Conservation (phyloP, 1,139 yeast species). For the Protomyces lactucae-debilis region DNA sequence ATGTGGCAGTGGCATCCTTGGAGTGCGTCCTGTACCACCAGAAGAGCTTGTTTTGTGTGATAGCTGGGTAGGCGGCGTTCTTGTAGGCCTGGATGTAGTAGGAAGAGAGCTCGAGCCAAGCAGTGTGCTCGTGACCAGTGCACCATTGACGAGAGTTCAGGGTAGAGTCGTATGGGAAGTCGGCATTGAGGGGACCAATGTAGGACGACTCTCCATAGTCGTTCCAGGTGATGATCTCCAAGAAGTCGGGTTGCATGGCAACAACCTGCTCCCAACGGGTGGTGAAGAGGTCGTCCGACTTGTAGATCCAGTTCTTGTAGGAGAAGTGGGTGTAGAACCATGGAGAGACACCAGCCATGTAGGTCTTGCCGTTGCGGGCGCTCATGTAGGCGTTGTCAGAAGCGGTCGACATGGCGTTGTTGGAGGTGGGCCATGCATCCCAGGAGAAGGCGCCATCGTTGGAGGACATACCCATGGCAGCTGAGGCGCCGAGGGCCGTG, state of each 20-base stretch:
- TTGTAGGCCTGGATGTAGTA: constrained; percentile 28
- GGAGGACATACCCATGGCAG: constrained; percentile 24
- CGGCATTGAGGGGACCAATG: constrained; percentile 28
- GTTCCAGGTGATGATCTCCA: constrained; percentile 31
- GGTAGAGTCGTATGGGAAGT: constrained; percentile 18
- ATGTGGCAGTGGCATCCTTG: constrained; percentile 24
- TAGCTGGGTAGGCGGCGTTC: constrained; percentile 21
- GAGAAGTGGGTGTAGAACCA: constrained; percentile 31
- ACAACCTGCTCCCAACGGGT: constrained; percentile 30
- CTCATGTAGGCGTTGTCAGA: constrained; percentile 27
- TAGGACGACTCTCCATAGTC: constrained; percentile 31
- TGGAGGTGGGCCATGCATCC: constrained; percentile 31
- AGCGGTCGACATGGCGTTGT: constrained; percentile 22
- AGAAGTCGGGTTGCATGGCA: constrained; percentile 27
- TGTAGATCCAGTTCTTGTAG: constrained; percentile 30
- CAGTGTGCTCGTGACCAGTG: constrained; percentile 22
- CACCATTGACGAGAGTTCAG: constrained; percentile 22
- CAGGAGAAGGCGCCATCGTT: constrained; percentile 30
- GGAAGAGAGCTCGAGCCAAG: constrained; percentile 16
- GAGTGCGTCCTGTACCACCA: constrained; percentile 30
- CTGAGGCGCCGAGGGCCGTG: constrained; percentile 27
- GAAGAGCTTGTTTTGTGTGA: constrained; percentile 25
- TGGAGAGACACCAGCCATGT: constrained; percentile 31
- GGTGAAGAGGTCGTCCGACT: constrained; percentile 29
- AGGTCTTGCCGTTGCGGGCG: constrained; percentile 21